Evolutionary conservation across 2,329 filamentous ascomycete genomes (phyloP), one percentile per base, ranked within the genome.

Genomic region (Beauveria australis): DNA sequence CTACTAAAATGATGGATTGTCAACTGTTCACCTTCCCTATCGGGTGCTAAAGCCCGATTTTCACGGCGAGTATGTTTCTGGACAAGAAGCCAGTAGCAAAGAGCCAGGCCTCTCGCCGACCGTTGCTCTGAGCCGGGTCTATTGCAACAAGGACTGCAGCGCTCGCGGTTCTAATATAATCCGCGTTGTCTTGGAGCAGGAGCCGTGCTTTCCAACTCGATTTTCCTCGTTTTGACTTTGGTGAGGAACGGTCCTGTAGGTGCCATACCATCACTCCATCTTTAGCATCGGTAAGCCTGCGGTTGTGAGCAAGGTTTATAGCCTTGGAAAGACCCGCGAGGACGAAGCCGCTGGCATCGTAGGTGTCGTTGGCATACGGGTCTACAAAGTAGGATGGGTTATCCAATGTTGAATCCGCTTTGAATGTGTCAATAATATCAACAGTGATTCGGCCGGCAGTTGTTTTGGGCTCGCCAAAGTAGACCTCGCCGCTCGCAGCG

Each of bases 361-460:
- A 70, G 0, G 66, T 70, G 0, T 64, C 63, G 0, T 72, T 73
- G 1, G 76, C 71, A 49, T 79, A 85, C 0, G 80, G 77, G 56
- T 87, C 84, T 0, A 67, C 61, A 65, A 82, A 87, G 68, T 80
- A 87, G 64, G 69, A 78, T 0, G 84, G 83, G 62, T 87, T 87
- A 65, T 87, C 84, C 14, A 81, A 70, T 3, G 74, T 65, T 1
- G 74, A 73, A 41, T 80, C 76, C 3, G 83, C 62, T 1, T 72
- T 62, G 18, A 85, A 63, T 0, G 70, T 68, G 3, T 81, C 77
- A 9, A 69, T 64, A 6, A 85, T 59, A 2, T 62, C 3, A 5
- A 73, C 65, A 12, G 40, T 47, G 18, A 64, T 62, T 6, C 64
- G 62, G 5, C 63, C 62, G 3, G 65, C 57, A 1, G 65, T 60